Conservation (phyloP, 1,284 basidiomycete genomes). For the Wallemia hederae region DNA sequence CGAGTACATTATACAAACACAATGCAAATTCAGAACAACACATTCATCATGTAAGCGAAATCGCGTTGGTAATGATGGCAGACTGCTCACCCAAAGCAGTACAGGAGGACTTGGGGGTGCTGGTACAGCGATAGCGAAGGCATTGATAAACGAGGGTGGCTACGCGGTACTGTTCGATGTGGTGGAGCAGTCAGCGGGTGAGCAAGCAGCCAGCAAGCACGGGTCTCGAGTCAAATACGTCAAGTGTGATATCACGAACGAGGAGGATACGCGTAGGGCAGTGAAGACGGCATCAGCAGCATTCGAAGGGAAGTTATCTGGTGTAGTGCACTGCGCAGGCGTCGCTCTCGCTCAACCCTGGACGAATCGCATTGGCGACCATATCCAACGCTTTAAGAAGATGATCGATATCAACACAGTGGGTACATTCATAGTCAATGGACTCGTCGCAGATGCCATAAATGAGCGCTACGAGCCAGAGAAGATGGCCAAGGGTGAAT, state of each 20-base stretch:
- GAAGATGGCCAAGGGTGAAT: slow-evolving; percentile 2
- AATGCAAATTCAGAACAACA: not conserved
- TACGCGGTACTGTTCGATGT: not conserved
- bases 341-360: slow-evolving; percentile 8
- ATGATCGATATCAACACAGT: slow-evolving; percentile 15
- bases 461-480: slow-evolving; percentile 11
- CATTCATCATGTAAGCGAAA: not conserved
- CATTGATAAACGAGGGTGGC: not conserved
- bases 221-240: not conserved
- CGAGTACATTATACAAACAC: no score
- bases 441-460: slow-evolving; percentile 15
- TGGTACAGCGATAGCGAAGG: not conserved
- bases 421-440: slow-evolving; percentile 15
- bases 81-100: not conserved
- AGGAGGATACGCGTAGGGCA: not conserved
- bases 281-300: not conserved
- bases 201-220: not conserved
- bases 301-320: slow-evolving; percentile 9
- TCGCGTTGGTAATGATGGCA: not conserved
- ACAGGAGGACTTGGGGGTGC: not conserved
- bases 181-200: not conserved
- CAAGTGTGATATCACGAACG: not conserved
- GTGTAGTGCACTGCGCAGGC: slow-evolving; percentile 14
- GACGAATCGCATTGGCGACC: slow-evolving; percentile 3
- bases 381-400: slow-evolving; percentile 13